These are phyloP conservation scores for Metarhizium anisopliae DNA, from an alignment of 2,329 filamentous ascomycete genomes.

Conservation along the genomic window DNA sequence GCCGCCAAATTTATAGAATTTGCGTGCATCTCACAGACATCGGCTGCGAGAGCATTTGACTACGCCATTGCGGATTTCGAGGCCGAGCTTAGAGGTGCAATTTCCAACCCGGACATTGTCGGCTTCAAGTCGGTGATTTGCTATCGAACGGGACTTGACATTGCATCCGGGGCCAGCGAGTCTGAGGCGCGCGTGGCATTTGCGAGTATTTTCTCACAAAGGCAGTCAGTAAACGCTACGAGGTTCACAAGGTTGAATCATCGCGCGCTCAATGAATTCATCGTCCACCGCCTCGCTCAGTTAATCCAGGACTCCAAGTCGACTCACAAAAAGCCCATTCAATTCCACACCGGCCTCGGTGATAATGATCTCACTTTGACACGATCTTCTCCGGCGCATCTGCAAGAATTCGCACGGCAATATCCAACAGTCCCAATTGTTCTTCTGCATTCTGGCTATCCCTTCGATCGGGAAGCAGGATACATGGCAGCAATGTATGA, in stretches of 20 bases:
- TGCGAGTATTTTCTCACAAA: slow-evolving; percentile 21
- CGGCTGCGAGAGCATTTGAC: slow-evolving; percentile 16
- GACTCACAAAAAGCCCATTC: slow-evolving; percentile 58
- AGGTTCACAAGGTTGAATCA: slow-evolving; percentile 48
- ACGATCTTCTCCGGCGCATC: slow-evolving; percentile 62
- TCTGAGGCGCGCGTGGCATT: slow-evolving; percentile 32
- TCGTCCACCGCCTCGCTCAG: slow-evolving; percentile 56
- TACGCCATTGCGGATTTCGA: slow-evolving; percentile 28
- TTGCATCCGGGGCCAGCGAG: slow-evolving; percentile 37
- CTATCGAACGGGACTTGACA: slow-evolving; percentile 65
- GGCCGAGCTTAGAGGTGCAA: slow-evolving; percentile 40
- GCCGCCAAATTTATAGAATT: slow-evolving; percentile 53
- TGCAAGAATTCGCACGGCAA: slow-evolving; percentile 63
- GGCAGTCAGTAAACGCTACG: slow-evolving; percentile 7
- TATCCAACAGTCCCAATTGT: slow-evolving; percentile 67
- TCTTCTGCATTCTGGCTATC: slow-evolving; percentile 72
- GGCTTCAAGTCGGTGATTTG: slow-evolving; percentile 81
- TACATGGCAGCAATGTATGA: slow-evolving; percentile 70
- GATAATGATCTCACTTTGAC: slow-evolving; percentile 68
- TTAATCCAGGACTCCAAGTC: slow-evolving; percentile 39
- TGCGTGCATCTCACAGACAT: slow-evolving; percentile 24
- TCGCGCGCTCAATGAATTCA: slow-evolving; percentile 57
- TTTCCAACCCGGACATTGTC: slow-evolving; percentile 59
- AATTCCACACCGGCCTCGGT: slow-evolving; percentile 77
- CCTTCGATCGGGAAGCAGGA: slow-evolving; percentile 68